Base-by-base conservation (phyloP, 176 grass and related monocot species). In the Puccinellia tenuiflora region DNA sequence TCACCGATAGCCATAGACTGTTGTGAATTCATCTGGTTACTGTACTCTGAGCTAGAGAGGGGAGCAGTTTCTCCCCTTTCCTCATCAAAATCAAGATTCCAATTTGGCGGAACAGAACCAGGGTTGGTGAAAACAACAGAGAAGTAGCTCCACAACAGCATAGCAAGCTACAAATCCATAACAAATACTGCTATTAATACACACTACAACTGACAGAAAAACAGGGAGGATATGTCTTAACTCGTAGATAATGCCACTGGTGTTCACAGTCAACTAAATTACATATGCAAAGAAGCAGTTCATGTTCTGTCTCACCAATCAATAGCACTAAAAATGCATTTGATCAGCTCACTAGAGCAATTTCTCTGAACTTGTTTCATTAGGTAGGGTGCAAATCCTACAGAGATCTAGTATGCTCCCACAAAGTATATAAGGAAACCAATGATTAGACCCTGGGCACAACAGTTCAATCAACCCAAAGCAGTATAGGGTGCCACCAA, bases 71-170 rank as follows among this genome's bases (percentile, higher is more conserved):
- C 96, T 77, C 96, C 96, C 62, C 59, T 91, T 66, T 98, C 96
- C 81, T 91, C 96, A 79, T 98, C 96, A 43, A 91, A 62, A 29
- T 79, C 65, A 90, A 90, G 92, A 75, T 92, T 94, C 92, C 92
- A 98, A 88, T 93, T 95, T 12, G 87, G 85, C 17, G 96, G 90
- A 51, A 95, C 90, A 80, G 82, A 88, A 18, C 96, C 96, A 81
- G 92, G 96, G 67, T 93, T 83, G 11, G 96, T 98, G 54, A 93
- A 82, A 15, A 98, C 96, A 53, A 91, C 90, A 64, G 90, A 93
- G 81, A 98, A 98, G 71, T 98, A 98, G 80, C 88, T 93, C 96
- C 96, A 98, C 31, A 98, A 79, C 80, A 98, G 96, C 88, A 98
- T 91, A 73, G 35, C 87, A 67, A 98, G 88, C 96, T 98, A 87